Percentiles rank a stretch among this genome's conserved stretches.
Conservation (phyloP, 2,329 filamentous ascomycete species). For the Aureobasidium sp. region DNA sequence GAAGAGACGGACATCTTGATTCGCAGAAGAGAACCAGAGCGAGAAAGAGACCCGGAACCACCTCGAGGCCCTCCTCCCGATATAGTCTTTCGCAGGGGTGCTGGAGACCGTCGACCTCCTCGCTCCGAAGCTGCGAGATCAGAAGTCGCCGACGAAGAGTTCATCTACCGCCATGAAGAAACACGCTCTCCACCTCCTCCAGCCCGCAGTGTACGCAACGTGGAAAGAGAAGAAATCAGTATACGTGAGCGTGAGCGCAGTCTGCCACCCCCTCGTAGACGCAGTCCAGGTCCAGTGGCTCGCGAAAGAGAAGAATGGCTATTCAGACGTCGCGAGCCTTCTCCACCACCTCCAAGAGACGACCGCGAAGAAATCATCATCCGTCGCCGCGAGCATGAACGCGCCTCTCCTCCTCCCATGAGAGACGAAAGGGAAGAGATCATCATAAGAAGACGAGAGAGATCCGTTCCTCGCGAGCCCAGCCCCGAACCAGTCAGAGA, state of each 20-base stretch:
- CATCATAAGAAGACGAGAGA: slow-evolving; percentile 39
- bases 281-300: slow-evolving; percentile 27
- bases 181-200: slow-evolving; percentile 13
- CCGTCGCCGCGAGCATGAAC: slow-evolving; percentile 33
- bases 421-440: slow-evolving; percentile 30
- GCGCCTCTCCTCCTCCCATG: slow-evolving; percentile 19
- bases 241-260: slow-evolving; percentile 28
- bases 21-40: slow-evolving; percentile 17
- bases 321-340: slow-evolving; percentile 26
- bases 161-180: slow-evolving; percentile 14
- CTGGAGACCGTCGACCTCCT: slow-evolving; percentile 13
- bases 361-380: slow-evolving; percentile 38
- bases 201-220: slow-evolving; percentile 13
- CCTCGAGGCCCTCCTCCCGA: slow-evolving; percentile 15
- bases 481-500: slow-evolving; percentile 21
- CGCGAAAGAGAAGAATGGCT: slow-evolving; percentile 28
- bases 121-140: slow-evolving; percentile 12
- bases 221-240: slow-evolving; percentile 25
- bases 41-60: slow-evolving; percentile 3
- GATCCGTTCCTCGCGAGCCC: slow-evolving; percentile 20
- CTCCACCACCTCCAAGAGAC: slow-evolving; percentile 26
- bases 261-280: slow-evolving; percentile 20
- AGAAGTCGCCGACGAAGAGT: slow-evolving; percentile 14
- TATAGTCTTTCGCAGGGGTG: slow-evolving; percentile 26
- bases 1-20: slow-evolving; percentile 14